Evolutionary conservation across 2,329 filamentous ascomycete genomes (phyloP).

Genomic region (Daldinia eschscholtzii): DNA sequence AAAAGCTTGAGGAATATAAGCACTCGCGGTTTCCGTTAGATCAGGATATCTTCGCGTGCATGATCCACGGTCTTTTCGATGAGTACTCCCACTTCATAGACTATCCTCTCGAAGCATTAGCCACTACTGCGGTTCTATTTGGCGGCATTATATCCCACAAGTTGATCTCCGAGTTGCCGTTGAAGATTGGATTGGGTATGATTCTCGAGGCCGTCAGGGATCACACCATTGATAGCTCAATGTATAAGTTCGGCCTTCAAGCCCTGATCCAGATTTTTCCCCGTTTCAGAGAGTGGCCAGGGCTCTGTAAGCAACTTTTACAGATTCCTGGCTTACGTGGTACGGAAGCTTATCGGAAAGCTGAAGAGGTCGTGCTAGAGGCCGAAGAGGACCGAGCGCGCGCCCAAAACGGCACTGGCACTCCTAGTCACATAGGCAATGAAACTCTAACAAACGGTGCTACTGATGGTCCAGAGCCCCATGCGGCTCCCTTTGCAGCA

Average conservation of each 20-base stretch:
- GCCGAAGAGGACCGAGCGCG: conserved; percentile 71
- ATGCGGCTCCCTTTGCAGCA: conserved; percentile 79
- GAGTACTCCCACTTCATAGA: conserved; percentile 96
- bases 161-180: conserved; percentile 87
- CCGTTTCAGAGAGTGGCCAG: conserved; percentile 93
- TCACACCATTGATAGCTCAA: conserved; percentile 83
- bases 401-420: conserved; percentile 65
- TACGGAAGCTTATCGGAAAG: conserved; percentile 86
- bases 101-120: conserved; percentile 95
- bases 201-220: conserved; percentile 96
- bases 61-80: conserved; percentile 98
- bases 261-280: conserved; percentile 89
- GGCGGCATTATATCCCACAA: conserved; percentile 96
- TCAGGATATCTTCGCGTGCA: conserved; percentile 96
- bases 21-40: conserved; percentile 84
- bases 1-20: conserved; percentile 87
- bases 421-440: conserved; percentile 53
- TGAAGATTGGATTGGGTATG: conserved; percentile 96
- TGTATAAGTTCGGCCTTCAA: conserved; percentile 99
- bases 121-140: conserved; percentile 95
- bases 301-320: conserved; percentile 87
- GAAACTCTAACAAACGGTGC: conserved; percentile 77
- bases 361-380: conserved; percentile 81
- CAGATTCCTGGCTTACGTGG: conserved; percentile 85
- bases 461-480: conserved; percentile 75